Evolutionary conservation across 192 early-diverging fungal species (phyloP).

Genomic region (Backusella psychrophila): DNA sequence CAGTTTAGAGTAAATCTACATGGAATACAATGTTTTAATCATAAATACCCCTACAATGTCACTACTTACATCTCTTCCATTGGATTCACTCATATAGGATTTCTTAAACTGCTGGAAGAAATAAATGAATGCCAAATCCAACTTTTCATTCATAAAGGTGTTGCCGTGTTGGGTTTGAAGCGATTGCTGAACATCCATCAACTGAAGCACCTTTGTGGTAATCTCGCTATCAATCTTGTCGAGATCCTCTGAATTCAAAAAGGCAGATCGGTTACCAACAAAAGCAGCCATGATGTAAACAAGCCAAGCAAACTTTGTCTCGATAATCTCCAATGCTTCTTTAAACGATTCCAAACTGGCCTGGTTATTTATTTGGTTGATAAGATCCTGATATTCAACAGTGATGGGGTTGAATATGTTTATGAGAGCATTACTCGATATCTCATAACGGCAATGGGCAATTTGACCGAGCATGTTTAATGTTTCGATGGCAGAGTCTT

Average conservation of each 20-base stretch:
- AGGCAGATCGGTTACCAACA: constrained; percentile 61
- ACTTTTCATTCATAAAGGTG: constrained; percentile 52
- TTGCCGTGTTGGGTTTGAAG: constrained; percentile 51
- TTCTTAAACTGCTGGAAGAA: constrained; percentile 77
- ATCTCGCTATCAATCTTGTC: constrained; percentile 78
- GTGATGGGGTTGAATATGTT: constrained; percentile 61
- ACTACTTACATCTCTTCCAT: constrained; percentile 41
- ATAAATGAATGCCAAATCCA: constrained; percentile 80
- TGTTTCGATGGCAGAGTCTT: constrained; percentile 64
- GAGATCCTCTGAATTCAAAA: constrained; percentile 73
- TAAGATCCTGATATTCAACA: constrained; percentile 50
- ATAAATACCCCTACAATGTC: no score
- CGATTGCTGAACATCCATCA: constrained; percentile 67
- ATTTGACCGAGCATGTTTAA: constrained; percentile 70
- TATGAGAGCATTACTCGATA: constrained; percentile 49
- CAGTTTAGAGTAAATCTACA: constrained; percentile 63
- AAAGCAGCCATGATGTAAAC: constrained; percentile 73
- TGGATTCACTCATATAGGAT: constrained; percentile 76
- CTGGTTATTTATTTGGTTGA: constrained; percentile 1
- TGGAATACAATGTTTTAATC: neutral
- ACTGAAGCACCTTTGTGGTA: constrained; percentile 62
- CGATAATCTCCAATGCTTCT: constrained; percentile 46
- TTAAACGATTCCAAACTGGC: constrained; percentile 36
- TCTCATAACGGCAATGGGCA: constrained; percentile 67
- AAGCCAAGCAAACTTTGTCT: constrained; percentile 78